These are phyloP conservation scores for Capsella rubella DNA, from an alignment of 441 rosid genomes.

Conservation along the genomic window DNA sequence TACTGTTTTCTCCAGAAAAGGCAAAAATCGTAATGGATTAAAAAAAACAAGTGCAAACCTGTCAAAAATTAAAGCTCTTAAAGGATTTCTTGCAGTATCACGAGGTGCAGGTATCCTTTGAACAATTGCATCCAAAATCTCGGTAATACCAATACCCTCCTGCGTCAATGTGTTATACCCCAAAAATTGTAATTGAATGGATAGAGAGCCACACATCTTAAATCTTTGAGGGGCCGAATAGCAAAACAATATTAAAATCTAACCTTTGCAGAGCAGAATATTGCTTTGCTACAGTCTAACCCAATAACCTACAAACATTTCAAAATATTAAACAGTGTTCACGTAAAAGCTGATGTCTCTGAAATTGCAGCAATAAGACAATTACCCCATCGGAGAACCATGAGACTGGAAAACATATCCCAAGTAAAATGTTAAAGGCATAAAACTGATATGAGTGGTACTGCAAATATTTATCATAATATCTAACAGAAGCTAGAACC, in stretches of 20 bases:
- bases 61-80: slow-evolving; percentile 91
- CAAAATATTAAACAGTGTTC: slow-evolving; percentile 21
- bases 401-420: slow-evolving; percentile 4
- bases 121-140: slow-evolving; percentile 83
- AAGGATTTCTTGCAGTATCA: slow-evolving; percentile 66
- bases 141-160: slow-evolving; percentile 94
- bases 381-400: slow-evolving; percentile 3
- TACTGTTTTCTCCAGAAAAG: slow-evolving; percentile 2
- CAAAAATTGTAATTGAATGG: slow-evolving; percentile 18
- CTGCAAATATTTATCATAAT: neutral
- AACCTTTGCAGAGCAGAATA: slow-evolving; percentile 98
- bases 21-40: neutral
- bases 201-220: slow-evolving; percentile 22
- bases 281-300: slow-evolving; percentile 92
- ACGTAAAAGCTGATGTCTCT: slow-evolving; percentile 26
- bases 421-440: slow-evolving; percentile 17
- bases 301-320: slow-evolving; percentile 78
- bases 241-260: slow-evolving; percentile 38
- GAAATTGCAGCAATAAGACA: slow-evolving; percentile 25
- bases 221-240: slow-evolving; percentile 8
- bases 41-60: slow-evolving; percentile 60
- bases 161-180: slow-evolving; percentile 42
- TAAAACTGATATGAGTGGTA: neutral
- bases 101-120: slow-evolving; percentile 81
- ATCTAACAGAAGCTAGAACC: slow-evolving; percentile 22